Conservation (phyloP, 345 rosid genomes). For the Capsella bursapastoris region DNA sequence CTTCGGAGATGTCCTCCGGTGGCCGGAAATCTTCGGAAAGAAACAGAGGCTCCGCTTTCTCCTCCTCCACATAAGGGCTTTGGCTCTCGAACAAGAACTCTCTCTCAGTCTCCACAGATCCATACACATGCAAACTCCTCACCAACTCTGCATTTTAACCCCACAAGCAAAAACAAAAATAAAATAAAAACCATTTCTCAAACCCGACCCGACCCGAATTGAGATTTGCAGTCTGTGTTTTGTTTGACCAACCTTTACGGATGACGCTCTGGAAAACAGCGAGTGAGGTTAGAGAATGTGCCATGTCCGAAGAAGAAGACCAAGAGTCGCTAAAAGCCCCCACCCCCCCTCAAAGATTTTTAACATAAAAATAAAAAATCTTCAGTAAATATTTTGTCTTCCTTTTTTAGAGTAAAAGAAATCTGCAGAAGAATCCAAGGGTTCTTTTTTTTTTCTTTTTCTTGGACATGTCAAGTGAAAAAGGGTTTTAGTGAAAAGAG, state of each 20-base stretch:
- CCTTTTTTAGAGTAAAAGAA: not conserved
- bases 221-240: not conserved
- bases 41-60: conserved; percentile 38
- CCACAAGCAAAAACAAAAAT: not conserved
- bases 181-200: not conserved
- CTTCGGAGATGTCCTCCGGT: conserved; percentile 39
- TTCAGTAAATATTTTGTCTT: not conserved
- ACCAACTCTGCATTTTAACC: conserved; percentile 43
- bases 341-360: not conserved
- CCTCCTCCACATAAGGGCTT: conserved; percentile 41
- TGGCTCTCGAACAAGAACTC: conserved; percentile 43
- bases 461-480: conserved; percentile 27
- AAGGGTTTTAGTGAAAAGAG: not conserved
- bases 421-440: conserved; percentile 47
- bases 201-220: conserved; percentile 14
- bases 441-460: conserved; percentile 3
- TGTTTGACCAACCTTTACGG: conserved; percentile 38
- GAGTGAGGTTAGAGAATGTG: conserved; percentile 46
- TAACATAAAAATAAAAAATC: not conserved
- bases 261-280: conserved; percentile 45
- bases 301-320: conserved; percentile 47
- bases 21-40: conserved; percentile 25
- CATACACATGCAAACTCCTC: conserved; percentile 56
- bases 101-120: conserved; percentile 46
- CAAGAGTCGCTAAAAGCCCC: conserved; percentile 38